phyloP scores from a whole-genome alignment of 176 grass and related monocot species.

The Hordeum vulgare region MorexV3_pseudomolecules_assembly NC_058524.1:433746480-433746979 shows the following conservation, averaged over 20 bases:
- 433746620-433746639: conserved; percentile 93
- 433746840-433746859: neutral
- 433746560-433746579: neutral
- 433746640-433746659: conserved; percentile 78
- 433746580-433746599: neutral
- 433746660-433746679: conserved; percentile 57
- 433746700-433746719: neutral
- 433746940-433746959: conserved; percentile 48
- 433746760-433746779: conserved; percentile 59
- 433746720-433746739: neutral
- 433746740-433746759: neutral
- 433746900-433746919: conserved; percentile 24
- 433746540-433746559: too few relatives aligned
- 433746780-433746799: conserved; percentile 37
- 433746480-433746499: too few relatives aligned
- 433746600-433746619: conserved; percentile 68
- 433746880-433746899: conserved; percentile 39
- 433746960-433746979: conserved; percentile 87
- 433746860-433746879: conserved; percentile 27
- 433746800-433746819: conserved; percentile 24
- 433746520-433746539: too few relatives aligned
- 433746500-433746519: too few relatives aligned
- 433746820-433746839: conserved; percentile 27
- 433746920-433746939: conserved; percentile 41
- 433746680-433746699: neutral